These are phyloP conservation scores for Phoma sp. DNA, from an alignment of 2,329 filamentous ascomycete species.

Conservation along the genomic window DNA sequence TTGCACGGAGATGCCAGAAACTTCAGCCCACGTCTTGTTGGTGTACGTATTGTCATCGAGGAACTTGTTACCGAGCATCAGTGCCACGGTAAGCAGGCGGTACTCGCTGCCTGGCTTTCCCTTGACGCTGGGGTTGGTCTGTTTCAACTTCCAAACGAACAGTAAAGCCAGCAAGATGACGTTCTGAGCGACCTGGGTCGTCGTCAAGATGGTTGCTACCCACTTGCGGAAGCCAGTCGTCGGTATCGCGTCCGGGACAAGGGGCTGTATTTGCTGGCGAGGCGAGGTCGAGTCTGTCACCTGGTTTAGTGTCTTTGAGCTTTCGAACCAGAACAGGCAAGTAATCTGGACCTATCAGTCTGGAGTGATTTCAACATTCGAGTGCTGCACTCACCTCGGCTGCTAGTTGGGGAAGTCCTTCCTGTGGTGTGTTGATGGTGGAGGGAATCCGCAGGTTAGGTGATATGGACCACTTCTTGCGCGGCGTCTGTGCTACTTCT, in stretches of 20 bases:
- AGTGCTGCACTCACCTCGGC: constrained; percentile 42
- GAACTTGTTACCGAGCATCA: constrained; percentile 99
- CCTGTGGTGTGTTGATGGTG: constrained; percentile 48
- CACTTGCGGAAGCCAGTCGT: constrained; percentile 87
- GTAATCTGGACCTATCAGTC: constrained; percentile 69
- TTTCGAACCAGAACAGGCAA: constrained; percentile 97
- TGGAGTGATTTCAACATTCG: constrained; percentile 1
- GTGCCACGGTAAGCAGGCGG: constrained; percentile 85
- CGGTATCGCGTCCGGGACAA: constrained; percentile 76
- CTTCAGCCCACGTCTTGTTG: constrained; percentile 99
- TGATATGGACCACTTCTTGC: constrained; percentile 43
- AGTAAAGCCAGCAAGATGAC: constrained; percentile 88
- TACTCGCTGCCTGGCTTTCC: constrained; percentile 95
- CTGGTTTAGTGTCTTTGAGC: constrained; percentile 75
- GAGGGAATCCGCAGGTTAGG: constrained; percentile 46
- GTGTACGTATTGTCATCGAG: constrained; percentile 99
- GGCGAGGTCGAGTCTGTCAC: constrained; percentile 68
- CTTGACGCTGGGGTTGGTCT: constrained; percentile 84
- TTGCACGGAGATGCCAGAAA: constrained; percentile 89
- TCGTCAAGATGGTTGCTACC: constrained; percentile 88
- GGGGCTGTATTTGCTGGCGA: constrained; percentile 55
- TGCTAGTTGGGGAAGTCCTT: constrained; percentile 49
- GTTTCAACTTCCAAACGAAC: constrained; percentile 93
- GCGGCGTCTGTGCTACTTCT: constrained; percentile 32
- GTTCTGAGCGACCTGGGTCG: constrained; percentile 95